Percentiles rank a stretch among this genome's conserved stretches.
These are phyloP conservation scores for Symbiodinium natans DNA, from an alignment of 73 alveolate genomes.

Conservation along the genomic window DNA sequence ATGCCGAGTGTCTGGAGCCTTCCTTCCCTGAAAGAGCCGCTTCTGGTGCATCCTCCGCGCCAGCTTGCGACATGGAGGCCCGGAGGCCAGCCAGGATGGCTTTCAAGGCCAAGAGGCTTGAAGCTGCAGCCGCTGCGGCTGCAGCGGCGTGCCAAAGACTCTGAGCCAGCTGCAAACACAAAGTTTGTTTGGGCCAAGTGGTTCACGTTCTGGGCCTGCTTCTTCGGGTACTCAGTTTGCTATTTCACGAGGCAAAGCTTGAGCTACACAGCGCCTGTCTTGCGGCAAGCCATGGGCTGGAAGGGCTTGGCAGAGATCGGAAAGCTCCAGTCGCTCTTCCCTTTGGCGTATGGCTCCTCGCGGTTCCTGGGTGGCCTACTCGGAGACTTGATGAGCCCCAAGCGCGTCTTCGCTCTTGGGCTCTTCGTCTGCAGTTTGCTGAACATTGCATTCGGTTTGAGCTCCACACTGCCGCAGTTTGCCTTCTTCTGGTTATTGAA, in stretches of 20 bases:
- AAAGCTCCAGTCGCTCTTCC: slow-evolving; percentile 54
- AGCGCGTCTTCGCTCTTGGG: slow-evolving; percentile 76
- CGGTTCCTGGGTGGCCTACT: slow-evolving; percentile 91
- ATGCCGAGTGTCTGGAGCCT: neutral
- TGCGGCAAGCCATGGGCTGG: slow-evolving; percentile 94
- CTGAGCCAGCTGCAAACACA: slow-evolving; percentile 7
- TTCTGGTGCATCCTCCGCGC: neutral
- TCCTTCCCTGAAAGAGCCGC: neutral
- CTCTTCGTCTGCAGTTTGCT: slow-evolving; percentile 55
- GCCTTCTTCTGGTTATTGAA: slow-evolving; percentile 81
- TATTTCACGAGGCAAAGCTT: slow-evolving; percentile 91
- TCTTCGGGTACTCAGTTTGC: slow-evolving; percentile 84
- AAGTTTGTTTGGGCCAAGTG: slow-evolving; percentile 93
- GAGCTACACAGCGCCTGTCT: slow-evolving; percentile 87
- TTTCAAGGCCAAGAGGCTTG: neutral
- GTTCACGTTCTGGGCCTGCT: slow-evolving; percentile 91
- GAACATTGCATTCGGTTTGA: slow-evolving; percentile 85
- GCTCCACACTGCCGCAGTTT: slow-evolving; percentile 80
- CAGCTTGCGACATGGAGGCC: neutral
- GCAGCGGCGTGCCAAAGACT: neutral
- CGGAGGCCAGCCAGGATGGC: neutral
- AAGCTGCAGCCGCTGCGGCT: too few relatives aligned
- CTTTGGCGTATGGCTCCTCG: slow-evolving; percentile 73
- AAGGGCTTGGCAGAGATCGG: slow-evolving; percentile 76
- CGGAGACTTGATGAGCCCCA: slow-evolving; percentile 79